Conservation (phyloP, 1,284 basidiomycete genomes). For the Cerrena zonata region DNA sequence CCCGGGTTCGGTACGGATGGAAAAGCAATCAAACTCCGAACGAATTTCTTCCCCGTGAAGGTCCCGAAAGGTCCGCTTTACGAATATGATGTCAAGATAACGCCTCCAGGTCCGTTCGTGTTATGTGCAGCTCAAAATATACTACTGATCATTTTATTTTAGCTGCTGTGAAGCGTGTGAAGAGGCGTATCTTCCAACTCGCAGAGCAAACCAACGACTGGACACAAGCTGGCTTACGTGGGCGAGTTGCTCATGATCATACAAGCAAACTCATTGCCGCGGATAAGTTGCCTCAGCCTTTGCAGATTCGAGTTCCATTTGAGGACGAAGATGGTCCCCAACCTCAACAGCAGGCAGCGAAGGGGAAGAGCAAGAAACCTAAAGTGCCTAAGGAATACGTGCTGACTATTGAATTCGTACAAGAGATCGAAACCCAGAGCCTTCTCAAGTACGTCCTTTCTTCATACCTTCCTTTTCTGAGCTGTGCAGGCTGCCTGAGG, state of each 20-base stretch:
- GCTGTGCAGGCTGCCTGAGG: conserved; percentile 16
- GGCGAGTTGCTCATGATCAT: conserved; percentile 63
- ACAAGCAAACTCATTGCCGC: conserved; percentile 60
- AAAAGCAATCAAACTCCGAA: conserved; percentile 53
- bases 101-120: conserved; percentile 32
- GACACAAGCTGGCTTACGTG: conserved; percentile 43
- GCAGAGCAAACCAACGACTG: conserved; percentile 59
- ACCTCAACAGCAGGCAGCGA: conserved; percentile 7
- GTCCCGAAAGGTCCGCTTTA: conserved; percentile 55
- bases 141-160: neutral
- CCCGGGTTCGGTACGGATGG: conserved; percentile 64
- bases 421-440: conserved; percentile 52
- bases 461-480: neutral
- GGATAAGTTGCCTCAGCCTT: conserved; percentile 49
- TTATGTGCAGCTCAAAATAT: conserved; percentile 12
- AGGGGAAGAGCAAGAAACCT: conserved; percentile 2
- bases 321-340: conserved; percentile 54
- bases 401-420: conserved; percentile 54
- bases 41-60: conserved; percentile 71
- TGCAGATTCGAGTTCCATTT: conserved; percentile 50
- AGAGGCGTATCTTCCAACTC: conserved; percentile 64
- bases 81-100: conserved; percentile 65
- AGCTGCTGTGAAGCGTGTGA: conserved; percentile 50
- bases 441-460: conserved; percentile 43
- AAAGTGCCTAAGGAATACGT: conserved; percentile 51